phyloP scores from a whole-genome alignment of 1,139 yeast genomes.

The Saccharomyces hybrid region DNA sequence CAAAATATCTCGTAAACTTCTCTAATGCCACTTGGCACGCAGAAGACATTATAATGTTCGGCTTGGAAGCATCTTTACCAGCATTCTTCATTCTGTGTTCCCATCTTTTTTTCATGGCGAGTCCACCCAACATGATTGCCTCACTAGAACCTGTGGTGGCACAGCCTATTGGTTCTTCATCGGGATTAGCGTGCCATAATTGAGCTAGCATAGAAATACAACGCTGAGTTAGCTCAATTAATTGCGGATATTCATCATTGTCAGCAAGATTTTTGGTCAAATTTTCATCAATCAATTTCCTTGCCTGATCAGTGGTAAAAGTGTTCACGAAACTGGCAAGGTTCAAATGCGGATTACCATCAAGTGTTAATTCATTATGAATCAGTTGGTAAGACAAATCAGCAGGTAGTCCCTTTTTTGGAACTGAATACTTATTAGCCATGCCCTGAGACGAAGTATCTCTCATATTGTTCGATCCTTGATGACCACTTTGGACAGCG shows the following conservation, averaged over 20 bases:
- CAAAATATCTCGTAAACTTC: conserved; percentile 89
- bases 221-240: conserved; percentile 71
- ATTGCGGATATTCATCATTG: conserved; percentile 86
- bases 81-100: conserved; percentile 53
- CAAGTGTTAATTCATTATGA: conserved; percentile 67
- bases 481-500: not conserved
- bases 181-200: conserved; percentile 62
- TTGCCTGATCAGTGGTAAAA: conserved; percentile 45
- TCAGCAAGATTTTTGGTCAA: conserved; percentile 85
- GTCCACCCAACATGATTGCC: conserved; percentile 88
- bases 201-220: conserved; percentile 74
- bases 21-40: conserved; percentile 93
- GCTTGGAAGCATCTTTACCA: conserved; percentile 56
- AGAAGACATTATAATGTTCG: conserved; percentile 90
- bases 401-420: conserved; percentile 47
- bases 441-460: conserved; percentile 5
- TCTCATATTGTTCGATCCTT: not conserved
- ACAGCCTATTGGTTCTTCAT: conserved; percentile 59
- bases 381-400: conserved; percentile 55
- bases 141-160: conserved; percentile 94
- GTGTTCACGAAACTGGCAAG: conserved; percentile 89
- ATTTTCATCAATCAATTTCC: conserved; percentile 55
- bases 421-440: conserved; percentile 45
- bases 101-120: conserved; percentile 89
- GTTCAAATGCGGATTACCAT: conserved; percentile 78